These are phyloP conservation scores for Fusarium sp. DNA, from an alignment of 2,329 filamentous ascomycete genomes.

Conservation along the genomic window DNA sequence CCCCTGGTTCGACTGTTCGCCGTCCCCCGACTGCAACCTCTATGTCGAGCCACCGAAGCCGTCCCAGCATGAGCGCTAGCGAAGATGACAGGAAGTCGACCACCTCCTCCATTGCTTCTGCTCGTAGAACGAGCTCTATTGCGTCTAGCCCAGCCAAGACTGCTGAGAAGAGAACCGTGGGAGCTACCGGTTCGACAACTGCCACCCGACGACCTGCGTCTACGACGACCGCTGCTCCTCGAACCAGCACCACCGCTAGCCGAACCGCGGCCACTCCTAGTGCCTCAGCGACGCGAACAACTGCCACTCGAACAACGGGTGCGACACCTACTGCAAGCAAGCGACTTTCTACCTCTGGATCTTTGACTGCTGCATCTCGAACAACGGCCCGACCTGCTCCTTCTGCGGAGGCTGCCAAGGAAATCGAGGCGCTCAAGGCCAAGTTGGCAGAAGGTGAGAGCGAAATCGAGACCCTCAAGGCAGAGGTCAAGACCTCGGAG, in stretches of 20 bases:
- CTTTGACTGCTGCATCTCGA: conserved; percentile 52
- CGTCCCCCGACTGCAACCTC: conserved; percentile 52
- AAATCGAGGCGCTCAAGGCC: conserved; percentile 69
- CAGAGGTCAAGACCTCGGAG: conserved; percentile 66
- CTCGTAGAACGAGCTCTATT: conserved; percentile 59
- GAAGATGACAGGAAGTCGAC: conserved; percentile 62
- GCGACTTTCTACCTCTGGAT: conserved; percentile 64
- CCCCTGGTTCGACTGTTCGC: conserved; percentile 53
- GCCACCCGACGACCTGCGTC: conserved; percentile 51
- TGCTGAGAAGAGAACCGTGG: conserved; percentile 52
- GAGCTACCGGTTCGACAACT: conserved; percentile 47
- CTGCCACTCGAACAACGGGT: conserved; percentile 54
- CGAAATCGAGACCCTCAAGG: conserved; percentile 67
- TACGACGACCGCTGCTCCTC: conserved; percentile 49
- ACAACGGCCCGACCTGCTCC: conserved; percentile 55
- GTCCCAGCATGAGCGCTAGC: conserved; percentile 61
- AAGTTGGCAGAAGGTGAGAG: conserved; percentile 69
- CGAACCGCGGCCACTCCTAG: conserved; percentile 41
- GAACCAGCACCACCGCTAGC: conserved; percentile 48
- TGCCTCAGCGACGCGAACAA: conserved; percentile 33
- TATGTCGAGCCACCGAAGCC: conserved; percentile 57
- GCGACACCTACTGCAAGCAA: conserved; percentile 61
- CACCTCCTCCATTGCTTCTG: conserved; percentile 51
- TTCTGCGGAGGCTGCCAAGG: conserved; percentile 60
- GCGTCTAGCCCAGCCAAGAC: conserved; percentile 54